Base-by-base conservation (phyloP, 805 yeast species). In the Wickerhamomyces silvicola region DNA sequence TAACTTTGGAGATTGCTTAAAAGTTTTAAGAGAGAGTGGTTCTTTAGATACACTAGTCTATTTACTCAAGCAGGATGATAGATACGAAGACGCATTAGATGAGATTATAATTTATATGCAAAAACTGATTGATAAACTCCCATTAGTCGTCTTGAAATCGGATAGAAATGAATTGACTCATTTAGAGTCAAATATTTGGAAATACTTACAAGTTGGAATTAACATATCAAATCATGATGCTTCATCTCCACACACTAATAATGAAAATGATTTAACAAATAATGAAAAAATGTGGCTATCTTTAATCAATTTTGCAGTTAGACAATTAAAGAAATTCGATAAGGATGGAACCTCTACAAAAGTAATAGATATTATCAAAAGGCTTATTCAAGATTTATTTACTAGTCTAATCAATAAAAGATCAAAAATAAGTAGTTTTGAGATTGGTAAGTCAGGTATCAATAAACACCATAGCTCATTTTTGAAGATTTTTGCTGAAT, bases 401-500 rank as follows among this genome's bases (percentile, higher is more conserved):
- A 56, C 68, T 3, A 57, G 48, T 21, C 45, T 68, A 32, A 59
- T 68, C 16, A 59, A 58, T 36, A 37, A 54, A 2, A 39, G 55
- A 22, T 43, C 51, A 4, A 51, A 41, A 28, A 45, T 50, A 24
- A 43, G 35, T 28, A 41, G 48, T 12, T 38, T 47, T 20, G 39
- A 38, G 14, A 25, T 27, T 13, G 34, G 29, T 11, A 50, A 43
- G 11, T 18, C 28, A 18, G 42, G 42, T 1, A 40, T 43, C 9
- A 42, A 41, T 15, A 38, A 39, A 8, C 44, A 47, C 10, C 42
- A 40, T 22, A 43, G 51, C 13, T 68, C 79, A 1, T 72, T 83
- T 38, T 56, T 75, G 32, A 57, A 60, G 12, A 75, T 81, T 3
- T 68, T 81, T 42, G 67, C 75, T 19, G 55, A 59, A 26, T 75